A percentile compares a stretch with the other conserved stretches of the same genome.
These are phyloP conservation scores for Millerozyma acaciae DNA, from an alignment of 805 yeast species.

Conservation along the genomic window DNA sequence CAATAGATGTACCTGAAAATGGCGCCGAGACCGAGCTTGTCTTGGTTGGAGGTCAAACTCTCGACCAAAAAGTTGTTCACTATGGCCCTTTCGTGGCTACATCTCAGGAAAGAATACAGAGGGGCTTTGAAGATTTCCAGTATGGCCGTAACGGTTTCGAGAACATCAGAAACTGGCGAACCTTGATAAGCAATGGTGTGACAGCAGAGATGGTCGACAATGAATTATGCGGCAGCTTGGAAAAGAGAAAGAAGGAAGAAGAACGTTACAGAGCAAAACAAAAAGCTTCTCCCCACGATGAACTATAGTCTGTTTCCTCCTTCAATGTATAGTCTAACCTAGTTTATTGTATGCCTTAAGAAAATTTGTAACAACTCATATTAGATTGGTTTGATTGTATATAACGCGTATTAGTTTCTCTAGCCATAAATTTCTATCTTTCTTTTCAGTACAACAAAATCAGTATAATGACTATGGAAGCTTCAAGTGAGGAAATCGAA, in stretches of 20 bases:
- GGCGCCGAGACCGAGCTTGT: slow-evolving; percentile 51
- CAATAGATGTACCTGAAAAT: slow-evolving; percentile 44
- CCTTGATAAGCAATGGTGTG: slow-evolving; percentile 43
- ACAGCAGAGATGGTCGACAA: slow-evolving; percentile 39
- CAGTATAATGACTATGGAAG: slow-evolving; percentile 30
- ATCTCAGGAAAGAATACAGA: slow-evolving; percentile 56
- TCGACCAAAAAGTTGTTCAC: slow-evolving; percentile 75
- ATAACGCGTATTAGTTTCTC: too few relatives aligned
- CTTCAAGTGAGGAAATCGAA: slow-evolving; percentile 24
- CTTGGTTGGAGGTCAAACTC: slow-evolving; percentile 69
- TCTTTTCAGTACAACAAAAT: background rate
- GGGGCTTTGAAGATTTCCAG: slow-evolving; percentile 74
- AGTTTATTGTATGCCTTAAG: too few relatives aligned
- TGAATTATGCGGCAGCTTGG: slow-evolving; percentile 31
- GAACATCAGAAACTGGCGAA: slow-evolving; percentile 56
- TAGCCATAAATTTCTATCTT: too few relatives aligned
- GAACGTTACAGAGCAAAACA: slow-evolving; percentile 9
- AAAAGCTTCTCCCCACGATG: slow-evolving; percentile 7
- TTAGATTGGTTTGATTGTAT: too few relatives aligned
- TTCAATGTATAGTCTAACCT: background rate
- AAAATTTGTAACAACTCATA: too few relatives aligned
- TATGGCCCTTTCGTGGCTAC: slow-evolving; percentile 91
- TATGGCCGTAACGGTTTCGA: slow-evolving; percentile 66
- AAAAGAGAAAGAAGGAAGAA: slow-evolving; percentile 23
- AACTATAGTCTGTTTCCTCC: slow-evolving; percentile 3